Evolutionary conservation across 78 protist genomes (phyloP).

Genomic region (Emiliania huxleyi): DNA sequence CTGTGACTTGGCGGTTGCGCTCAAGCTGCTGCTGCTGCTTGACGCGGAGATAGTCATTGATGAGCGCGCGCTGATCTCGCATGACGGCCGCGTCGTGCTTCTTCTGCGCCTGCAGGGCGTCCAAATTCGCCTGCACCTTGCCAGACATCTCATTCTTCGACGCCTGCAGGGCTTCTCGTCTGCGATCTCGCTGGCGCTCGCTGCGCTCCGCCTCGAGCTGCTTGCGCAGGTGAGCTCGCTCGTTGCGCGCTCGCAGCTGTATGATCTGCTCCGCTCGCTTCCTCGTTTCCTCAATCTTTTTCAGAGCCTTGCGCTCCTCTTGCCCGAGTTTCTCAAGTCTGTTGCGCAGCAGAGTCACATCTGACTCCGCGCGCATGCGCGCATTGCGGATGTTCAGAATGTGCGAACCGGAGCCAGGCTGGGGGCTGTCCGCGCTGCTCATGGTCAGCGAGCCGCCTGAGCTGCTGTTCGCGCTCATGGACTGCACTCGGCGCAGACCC

Average conservation of each 20-base stretch:
- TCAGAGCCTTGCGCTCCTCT: slow-evolving; percentile 3
- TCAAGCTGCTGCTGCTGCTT: neutral
- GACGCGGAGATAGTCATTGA: neutral
- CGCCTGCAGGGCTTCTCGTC: neutral
- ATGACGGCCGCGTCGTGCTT: neutral
- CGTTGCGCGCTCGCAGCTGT: neutral
- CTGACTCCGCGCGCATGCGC: neutral
- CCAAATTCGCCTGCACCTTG: neutral
- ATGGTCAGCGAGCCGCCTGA: no score
- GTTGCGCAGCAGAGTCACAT: neutral
- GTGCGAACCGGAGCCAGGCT: slow-evolving; percentile 6
- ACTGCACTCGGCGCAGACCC: no score
- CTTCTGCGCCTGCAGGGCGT: neutral
- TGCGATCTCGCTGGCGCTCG: neutral
- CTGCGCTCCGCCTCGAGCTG: neutral
- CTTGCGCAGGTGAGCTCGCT: neutral
- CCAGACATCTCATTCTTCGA: neutral
- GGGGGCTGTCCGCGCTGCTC: neutral
- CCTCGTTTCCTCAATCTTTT: neutral
- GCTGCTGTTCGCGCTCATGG: no score
- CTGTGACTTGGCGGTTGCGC: neutral
- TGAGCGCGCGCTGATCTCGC: neutral
- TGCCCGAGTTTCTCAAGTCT: neutral
- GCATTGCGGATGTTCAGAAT: neutral
- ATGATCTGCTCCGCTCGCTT: neutral